Evolutionary conservation across 2,329 filamentous ascomycete genomes (phyloP).

Genomic region (Biscogniauxia marginata): DNA sequence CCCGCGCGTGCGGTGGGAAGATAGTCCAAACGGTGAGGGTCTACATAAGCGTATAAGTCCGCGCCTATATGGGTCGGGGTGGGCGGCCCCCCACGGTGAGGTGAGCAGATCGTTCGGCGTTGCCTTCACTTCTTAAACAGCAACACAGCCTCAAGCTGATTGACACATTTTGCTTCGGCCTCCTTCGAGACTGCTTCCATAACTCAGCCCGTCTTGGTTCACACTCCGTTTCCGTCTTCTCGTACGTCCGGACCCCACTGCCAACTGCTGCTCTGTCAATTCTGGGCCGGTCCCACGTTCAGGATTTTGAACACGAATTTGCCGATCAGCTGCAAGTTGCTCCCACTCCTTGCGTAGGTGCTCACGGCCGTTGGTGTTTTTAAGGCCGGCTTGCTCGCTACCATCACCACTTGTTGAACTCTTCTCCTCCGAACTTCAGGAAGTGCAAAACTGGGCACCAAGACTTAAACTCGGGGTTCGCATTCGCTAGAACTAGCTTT

Average conservation of each 20-base stretch:
- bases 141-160: slow-evolving; percentile 1
- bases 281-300: slow-evolving; percentile 4
- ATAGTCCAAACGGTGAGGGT: neutral
- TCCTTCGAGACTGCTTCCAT: slow-evolving; percentile 1
- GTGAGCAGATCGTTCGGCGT: neutral
- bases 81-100: neutral
- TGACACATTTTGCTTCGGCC: neutral
- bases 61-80: neutral
- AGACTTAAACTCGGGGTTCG: neutral
- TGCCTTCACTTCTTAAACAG: neutral
- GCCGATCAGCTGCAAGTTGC: slow-evolving; percentile 4
- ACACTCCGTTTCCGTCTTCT: neutral
- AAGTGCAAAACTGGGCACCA: neutral
- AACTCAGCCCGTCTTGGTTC: neutral
- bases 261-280: neutral
- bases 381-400: neutral
- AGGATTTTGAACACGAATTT: slow-evolving; percentile 5
- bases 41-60: neutral
- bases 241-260: slow-evolving; percentile 1
- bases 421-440: neutral
- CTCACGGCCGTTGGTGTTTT: neutral
- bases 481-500: slow-evolving; percentile 4
- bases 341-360: neutral
- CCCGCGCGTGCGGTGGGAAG: neutral
- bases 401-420: neutral